These are phyloP conservation scores for Tylopilus sp. DNA, from an alignment of 1,284 basidiomycete species.

Conservation along the genomic window DNA sequence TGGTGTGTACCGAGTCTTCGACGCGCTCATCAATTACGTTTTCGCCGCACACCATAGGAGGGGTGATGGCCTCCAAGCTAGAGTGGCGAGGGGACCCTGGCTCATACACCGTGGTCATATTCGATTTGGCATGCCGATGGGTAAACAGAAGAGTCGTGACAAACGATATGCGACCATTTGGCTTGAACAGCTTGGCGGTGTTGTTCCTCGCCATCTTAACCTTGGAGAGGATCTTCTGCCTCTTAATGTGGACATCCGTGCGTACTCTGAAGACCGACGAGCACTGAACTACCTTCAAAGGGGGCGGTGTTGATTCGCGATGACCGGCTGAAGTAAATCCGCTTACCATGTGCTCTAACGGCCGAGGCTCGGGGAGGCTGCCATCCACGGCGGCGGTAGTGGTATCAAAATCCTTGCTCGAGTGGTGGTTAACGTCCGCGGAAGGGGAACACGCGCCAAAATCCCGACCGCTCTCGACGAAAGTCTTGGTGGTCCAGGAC, in stretches of 20 bases:
- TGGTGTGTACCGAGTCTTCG: not conserved
- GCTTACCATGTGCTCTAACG: constrained; percentile 11
- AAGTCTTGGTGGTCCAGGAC: constrained; percentile 5
- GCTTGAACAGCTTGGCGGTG: constrained; percentile 22
- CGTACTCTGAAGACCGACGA: not conserved
- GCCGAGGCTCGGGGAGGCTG: not conserved
- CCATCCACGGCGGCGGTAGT: not conserved
- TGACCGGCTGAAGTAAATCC: not conserved
- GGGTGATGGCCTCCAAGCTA: not conserved
- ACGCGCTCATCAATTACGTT: not conserved
- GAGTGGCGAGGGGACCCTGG: not conserved
- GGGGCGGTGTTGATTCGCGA: not conserved
- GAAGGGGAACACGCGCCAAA: not conserved
- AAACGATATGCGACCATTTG: not conserved
- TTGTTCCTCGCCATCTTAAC: constrained; percentile 15
- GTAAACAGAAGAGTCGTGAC: not conserved
- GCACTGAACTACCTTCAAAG: not conserved
- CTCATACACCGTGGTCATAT: not conserved
- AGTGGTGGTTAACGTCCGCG: not conserved
- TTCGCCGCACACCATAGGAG: not conserved
- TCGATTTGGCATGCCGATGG: not conserved
- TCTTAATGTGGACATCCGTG: constrained; percentile 2
- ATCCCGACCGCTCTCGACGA: not conserved
- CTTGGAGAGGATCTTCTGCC: constrained; percentile 12
- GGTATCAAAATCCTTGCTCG: constrained; percentile 8